Conservation (phyloP, 1,284 basidiomycete genomes). For the Melampsora americana region DNA sequence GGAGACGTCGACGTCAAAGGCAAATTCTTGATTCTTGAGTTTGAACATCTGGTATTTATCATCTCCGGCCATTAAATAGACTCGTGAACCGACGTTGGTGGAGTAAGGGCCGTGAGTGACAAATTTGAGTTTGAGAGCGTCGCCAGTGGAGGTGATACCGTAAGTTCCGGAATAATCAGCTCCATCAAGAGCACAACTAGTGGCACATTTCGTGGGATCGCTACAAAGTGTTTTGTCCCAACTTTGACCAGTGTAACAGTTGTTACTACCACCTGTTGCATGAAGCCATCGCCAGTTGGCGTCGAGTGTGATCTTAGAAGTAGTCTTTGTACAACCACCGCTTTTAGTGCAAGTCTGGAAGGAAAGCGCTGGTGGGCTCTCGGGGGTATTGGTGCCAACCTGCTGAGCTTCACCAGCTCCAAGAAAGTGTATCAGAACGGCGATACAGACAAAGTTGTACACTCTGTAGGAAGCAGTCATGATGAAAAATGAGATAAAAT, state of each 20-base stretch:
- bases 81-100: conserved; percentile 3
- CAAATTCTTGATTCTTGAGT: conserved; percentile 33
- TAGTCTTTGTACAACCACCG: background rate
- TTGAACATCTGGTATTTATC: conserved; percentile 19
- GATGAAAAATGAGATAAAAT: no score
- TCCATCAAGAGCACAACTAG: conserved; percentile 16
- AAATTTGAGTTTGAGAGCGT: conserved; percentile 8
- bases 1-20: conserved; percentile 34
- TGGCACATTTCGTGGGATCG: conserved; percentile 16
- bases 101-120: background rate
- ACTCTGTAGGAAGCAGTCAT: no score
- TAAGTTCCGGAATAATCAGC: conserved; percentile 9
- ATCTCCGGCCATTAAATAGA: conserved; percentile 1
- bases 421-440: no score
- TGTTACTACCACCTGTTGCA: background rate
- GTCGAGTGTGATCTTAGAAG: conserved; percentile 6
- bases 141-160: conserved; percentile 11
- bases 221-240: conserved; percentile 18
- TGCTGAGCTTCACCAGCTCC: background rate
- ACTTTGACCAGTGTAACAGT: conserved; percentile 16
- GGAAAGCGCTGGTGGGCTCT: background rate
- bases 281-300: conserved; percentile 15
- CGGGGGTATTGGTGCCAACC: background rate
- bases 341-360: background rate
- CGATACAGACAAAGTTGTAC: no score